Evolutionary conservation across 495 filamentous ascomycete species (phyloP), one percentile per base, ranked within the genome.

Genomic region (Aspergillus egyptiacus): DNA sequence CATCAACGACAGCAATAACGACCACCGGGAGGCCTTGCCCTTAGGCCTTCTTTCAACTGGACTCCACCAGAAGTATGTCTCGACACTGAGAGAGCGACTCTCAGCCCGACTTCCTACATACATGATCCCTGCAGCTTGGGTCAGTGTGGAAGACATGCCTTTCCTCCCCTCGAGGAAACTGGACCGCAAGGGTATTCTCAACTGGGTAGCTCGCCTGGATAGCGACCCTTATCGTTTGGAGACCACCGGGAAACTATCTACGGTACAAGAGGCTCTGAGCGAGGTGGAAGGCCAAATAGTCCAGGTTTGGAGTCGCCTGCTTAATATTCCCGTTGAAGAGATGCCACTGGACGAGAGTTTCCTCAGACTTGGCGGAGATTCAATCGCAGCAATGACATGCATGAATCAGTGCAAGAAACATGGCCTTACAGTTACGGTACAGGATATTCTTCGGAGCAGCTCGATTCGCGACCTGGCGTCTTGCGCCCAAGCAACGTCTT

Each of bases 81-180:
- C n/a, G n/a, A 17, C 10, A 2, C 5, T 31, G 3, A 28, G 25
- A 8, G 60, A 73, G 14, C 54, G 63, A 24, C 48, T 74, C 7
- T 54, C 59, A 0, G 31, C 49, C 10, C 57, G 56, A 1, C 56
- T 80, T 2, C 75, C 77, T 3, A 57, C 61, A 30, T 80, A 81
- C 51, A 84, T 84, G 79, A 65, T 82, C 2, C 80, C 78, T 2
- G 51, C 65, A 1, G 42, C 78, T 13, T 81, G 74, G 60, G 33
- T 82, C 2, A 71, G 70, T 22, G 64, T 80, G 3, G 60, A 73
- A 27, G 50, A 60, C 6, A 62, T 83, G 44, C 80, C 80, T 0
- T 51, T 77, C 7, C 68, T 74, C 0, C 63, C 65, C 2, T 79
- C 75, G 3, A 72, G 73, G 3, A 83, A 84, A 55, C 55, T 77